phyloP scores from a whole-genome alignment of 495 filamentous ascomycete genomes.

The Parmelia sp. region DNA sequence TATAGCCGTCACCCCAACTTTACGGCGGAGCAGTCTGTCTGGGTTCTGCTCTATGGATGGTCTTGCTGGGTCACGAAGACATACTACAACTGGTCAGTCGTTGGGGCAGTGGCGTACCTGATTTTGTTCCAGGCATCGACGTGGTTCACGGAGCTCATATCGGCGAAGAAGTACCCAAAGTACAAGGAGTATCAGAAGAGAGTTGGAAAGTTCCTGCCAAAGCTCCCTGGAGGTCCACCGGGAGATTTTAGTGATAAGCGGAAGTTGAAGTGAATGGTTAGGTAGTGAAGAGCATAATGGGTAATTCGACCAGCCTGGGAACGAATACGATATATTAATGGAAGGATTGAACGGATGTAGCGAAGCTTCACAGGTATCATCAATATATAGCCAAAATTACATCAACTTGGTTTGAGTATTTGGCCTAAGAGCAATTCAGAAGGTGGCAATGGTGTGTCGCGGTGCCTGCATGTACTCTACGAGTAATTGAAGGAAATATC shows the following conservation, averaged over 20 bases:
- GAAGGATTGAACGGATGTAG: background rate
- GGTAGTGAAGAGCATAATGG: background rate
- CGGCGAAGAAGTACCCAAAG: constrained; percentile 74
- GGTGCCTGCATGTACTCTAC: background rate
- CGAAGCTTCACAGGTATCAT: background rate
- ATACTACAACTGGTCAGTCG: constrained; percentile 69
- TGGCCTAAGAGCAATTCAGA: background rate
- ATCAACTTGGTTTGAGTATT: too few relatives aligned
- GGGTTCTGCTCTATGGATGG: constrained; percentile 85
- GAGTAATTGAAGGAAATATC: background rate
- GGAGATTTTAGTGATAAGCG: constrained; percentile 33
- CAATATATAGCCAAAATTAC: background rate
- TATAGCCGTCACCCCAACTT: constrained; percentile 92
- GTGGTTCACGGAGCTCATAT: constrained; percentile 77
- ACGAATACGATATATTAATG: background rate
- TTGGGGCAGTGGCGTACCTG: constrained; percentile 64
- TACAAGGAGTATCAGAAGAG: constrained; percentile 77
- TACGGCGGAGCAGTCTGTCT: constrained; percentile 83
- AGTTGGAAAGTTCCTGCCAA: constrained; percentile 79
- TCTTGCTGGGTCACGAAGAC: constrained; percentile 62
- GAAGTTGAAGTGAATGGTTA: constrained; percentile 6
- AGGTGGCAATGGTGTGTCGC: background rate
- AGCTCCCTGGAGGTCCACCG: constrained; percentile 40
- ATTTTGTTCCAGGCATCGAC: constrained; percentile 84
- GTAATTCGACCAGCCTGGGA: background rate